phyloP scores from a whole-genome alignment of 2,329 filamentous ascomycete species.

The Aspergillus pseudoglaucus region DNA sequence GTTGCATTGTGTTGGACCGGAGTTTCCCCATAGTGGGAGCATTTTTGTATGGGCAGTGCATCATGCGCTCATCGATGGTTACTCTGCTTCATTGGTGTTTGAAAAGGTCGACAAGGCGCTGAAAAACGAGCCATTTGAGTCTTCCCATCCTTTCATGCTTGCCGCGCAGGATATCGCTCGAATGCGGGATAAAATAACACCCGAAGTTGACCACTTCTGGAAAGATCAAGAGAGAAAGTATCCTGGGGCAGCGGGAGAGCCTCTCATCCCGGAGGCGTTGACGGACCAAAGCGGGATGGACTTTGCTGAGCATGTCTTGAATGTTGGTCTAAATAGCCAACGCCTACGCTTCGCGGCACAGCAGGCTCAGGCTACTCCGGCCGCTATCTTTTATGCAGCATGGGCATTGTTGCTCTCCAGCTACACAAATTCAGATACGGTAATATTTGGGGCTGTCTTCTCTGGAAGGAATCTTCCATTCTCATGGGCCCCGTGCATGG shows the following conservation, averaged over 20 bases:
- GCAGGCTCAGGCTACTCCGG: constrained; percentile 2
- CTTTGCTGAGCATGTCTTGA: neutral
- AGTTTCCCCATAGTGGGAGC: neutral
- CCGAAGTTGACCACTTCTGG: neutral
- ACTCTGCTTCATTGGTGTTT: constrained; percentile 16
- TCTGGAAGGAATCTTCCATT: constrained; percentile 31
- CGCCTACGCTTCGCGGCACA: neutral
- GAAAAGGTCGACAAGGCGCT: constrained; percentile 14
- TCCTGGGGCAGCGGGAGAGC: constrained; percentile 1
- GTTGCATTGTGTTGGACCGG: neutral
- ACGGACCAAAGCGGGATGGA: constrained; percentile 2
- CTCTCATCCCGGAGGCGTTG: neutral
- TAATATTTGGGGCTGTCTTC: constrained; percentile 31
- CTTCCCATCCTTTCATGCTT: constrained; percentile 1
- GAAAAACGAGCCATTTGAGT: constrained; percentile 4
- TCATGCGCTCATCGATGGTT: constrained; percentile 29
- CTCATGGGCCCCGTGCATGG: constrained; percentile 16
- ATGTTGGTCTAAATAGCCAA: neutral
- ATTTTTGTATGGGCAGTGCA: constrained; percentile 27
- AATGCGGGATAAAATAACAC: neutral
- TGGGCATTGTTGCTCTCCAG: constrained; percentile 30
- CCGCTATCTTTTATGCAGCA: constrained; percentile 22
- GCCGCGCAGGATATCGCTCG: constrained; percentile 1
- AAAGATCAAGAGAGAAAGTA: neutral
- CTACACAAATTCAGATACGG: constrained; percentile 24